Conservation (phyloP, 2,329 filamentous ascomycete species). For the Fonsecaea monophora region DNA sequence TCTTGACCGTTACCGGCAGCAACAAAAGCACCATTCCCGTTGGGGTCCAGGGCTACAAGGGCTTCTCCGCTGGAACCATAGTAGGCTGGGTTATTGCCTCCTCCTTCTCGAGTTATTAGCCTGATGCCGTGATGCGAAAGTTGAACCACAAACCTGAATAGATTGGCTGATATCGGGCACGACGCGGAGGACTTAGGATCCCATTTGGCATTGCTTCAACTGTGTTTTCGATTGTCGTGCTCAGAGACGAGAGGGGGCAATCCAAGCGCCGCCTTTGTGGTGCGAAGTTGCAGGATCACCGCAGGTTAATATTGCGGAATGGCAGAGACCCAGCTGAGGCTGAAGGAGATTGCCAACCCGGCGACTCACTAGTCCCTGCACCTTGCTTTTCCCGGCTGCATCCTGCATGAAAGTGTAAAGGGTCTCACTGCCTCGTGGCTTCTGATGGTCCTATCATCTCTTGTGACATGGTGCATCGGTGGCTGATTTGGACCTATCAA, state of each 20-base stretch:
- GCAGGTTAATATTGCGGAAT: not conserved
- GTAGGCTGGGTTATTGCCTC: not conserved
- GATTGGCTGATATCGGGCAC: not conserved
- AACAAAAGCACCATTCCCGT: not conserved
- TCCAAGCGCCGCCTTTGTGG: not conserved
- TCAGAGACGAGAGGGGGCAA: not conserved
- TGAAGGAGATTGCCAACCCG: not conserved
- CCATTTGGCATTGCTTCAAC: slow-evolving; percentile 2
- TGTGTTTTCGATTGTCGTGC: not conserved
- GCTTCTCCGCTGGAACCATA: not conserved
- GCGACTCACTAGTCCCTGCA: not conserved
- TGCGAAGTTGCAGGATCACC: not conserved
- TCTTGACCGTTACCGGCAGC: not conserved
- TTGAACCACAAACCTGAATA: not conserved
- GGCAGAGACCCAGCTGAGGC: not conserved
- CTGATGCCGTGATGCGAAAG: not conserved
- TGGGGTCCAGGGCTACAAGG: not conserved
- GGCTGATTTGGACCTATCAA: not conserved
- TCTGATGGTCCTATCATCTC: not conserved
- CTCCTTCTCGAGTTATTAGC: not conserved
- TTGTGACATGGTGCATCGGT: not conserved
- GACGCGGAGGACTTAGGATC: not conserved
- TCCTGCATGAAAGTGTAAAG: not conserved
- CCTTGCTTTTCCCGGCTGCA: not conserved
- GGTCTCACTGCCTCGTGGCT: not conserved